These are phyloP conservation scores for Abrus pulchellus DNA, from an alignment of 306 rosid species.

Conservation along the genomic window DNA sequence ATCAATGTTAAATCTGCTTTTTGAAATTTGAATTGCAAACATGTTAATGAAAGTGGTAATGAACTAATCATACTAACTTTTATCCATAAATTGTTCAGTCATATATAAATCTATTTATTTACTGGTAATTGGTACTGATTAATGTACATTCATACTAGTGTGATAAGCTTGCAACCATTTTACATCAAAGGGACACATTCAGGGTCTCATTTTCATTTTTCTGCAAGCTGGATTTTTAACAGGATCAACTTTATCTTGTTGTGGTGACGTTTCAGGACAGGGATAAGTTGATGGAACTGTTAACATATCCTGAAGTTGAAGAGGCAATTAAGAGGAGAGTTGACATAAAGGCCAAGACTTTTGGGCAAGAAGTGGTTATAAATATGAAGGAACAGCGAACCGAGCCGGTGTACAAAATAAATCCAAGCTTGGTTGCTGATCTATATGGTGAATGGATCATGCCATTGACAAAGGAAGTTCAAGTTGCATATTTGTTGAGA, in stretches of 20 bases:
- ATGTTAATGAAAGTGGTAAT: slow-evolving; percentile 1
- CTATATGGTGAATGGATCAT: slow-evolving; percentile 93
- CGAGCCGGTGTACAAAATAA: slow-evolving; percentile 77
- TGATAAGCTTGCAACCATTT: background rate
- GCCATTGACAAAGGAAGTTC: slow-evolving; percentile 97
- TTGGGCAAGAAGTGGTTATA: slow-evolving; percentile 75
- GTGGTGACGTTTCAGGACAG: slow-evolving; percentile 66
- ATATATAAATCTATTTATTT: slow-evolving; percentile 13
- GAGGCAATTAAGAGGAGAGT: slow-evolving; percentile 78
- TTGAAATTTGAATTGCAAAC: background rate
- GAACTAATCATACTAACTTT: slow-evolving; percentile 17
- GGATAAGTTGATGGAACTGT: slow-evolving; percentile 75
- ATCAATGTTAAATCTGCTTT: background rate
- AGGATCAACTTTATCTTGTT: slow-evolving; percentile 11
- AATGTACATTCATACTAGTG: slow-evolving; percentile 35
- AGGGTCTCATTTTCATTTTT: slow-evolving; percentile 15
- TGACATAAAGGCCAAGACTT: slow-evolving; percentile 77
- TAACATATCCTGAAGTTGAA: slow-evolving; percentile 82
- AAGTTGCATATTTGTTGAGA: slow-evolving; percentile 84
- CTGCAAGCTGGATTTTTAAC: slow-evolving; percentile 25
- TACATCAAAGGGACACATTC: background rate
- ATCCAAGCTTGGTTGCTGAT: slow-evolving; percentile 83
- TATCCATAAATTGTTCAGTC: background rate
- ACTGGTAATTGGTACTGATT: slow-evolving; percentile 27
- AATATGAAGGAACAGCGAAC: slow-evolving; percentile 55